These are phyloP conservation scores for Ophiostoma perfectum DNA, from an alignment of 2,329 filamentous ascomycete genomes.

Conservation along the genomic window DNA sequence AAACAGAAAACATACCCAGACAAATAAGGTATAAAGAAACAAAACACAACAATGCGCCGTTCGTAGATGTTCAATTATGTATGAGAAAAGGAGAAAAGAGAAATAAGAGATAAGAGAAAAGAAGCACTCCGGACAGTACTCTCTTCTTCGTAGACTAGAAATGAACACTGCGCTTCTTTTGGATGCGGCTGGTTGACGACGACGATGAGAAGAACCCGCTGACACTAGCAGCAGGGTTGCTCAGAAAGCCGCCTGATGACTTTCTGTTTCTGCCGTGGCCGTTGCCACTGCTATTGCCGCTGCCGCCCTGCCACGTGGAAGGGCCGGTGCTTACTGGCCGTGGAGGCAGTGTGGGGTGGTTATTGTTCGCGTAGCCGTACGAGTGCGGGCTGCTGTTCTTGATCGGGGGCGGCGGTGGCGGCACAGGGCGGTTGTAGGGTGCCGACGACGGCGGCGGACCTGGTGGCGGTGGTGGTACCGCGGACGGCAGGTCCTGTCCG, in stretches of 20 bases:
- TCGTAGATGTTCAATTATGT: no score
- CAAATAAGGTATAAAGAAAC: background rate
- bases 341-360: constrained; percentile 33
- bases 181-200: constrained; percentile 28
- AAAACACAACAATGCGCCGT: no score
- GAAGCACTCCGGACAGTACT: background rate
- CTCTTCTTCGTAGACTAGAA: constrained; percentile 27
- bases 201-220: constrained; percentile 28
- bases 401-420: constrained; percentile 29
- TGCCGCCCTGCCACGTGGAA: background rate
- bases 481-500: constrained; percentile 39
- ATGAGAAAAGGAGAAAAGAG: no score
- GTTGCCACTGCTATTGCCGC: constrained; percentile 18
- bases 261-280: constrained; percentile 16
- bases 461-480: constrained; percentile 25
- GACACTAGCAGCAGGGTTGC: constrained; percentile 27
- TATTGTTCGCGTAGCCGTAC: background rate
- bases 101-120: background rate
- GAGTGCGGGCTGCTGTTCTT: constrained; percentile 14
- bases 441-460: constrained; percentile 23
- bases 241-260: constrained; percentile 15
- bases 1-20: background rate
- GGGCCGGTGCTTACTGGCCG: constrained; percentile 48
- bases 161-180: constrained; percentile 36
- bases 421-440: constrained; percentile 36